Evolutionary conservation across 2,329 filamentous ascomycete species (phyloP).

Genomic region (Talaromyces albobiverticillius): DNA sequence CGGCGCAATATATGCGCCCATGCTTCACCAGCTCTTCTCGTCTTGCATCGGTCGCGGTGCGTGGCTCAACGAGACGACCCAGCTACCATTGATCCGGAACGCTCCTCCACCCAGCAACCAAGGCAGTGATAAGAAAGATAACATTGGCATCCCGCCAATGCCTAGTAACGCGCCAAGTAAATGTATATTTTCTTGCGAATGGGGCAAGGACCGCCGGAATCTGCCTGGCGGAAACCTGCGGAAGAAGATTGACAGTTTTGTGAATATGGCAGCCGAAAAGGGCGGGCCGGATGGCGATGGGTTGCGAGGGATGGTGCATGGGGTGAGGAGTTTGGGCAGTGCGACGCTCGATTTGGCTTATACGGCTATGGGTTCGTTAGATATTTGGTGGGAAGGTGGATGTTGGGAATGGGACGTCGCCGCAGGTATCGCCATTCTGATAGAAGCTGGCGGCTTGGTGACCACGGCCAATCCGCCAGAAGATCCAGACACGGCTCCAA

Average conservation of each 20-base stretch:
- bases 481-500: slow-evolving; percentile 53
- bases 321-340: slow-evolving; percentile 68
- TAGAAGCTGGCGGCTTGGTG: slow-evolving; percentile 70
- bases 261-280: slow-evolving; percentile 70
- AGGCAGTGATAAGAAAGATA: not conserved
- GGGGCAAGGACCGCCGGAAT: slow-evolving; percentile 74
- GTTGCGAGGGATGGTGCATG: slow-evolving; percentile 76
- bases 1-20: slow-evolving; percentile 70
- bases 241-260: slow-evolving; percentile 70
- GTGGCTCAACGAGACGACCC: slow-evolving; percentile 64
- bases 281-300: slow-evolving; percentile 54
- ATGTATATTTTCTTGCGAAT: slow-evolving; percentile 73
- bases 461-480: slow-evolving; percentile 71
- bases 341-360: slow-evolving; percentile 74
- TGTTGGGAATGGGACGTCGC: slow-evolving; percentile 84
- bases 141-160: slow-evolving; percentile 53
- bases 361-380: slow-evolving; percentile 70
- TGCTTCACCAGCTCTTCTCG: slow-evolving; percentile 67
- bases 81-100: slow-evolving; percentile 61
- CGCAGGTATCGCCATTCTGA: slow-evolving; percentile 68
- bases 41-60: slow-evolving; percentile 65
- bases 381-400: slow-evolving; percentile 81
- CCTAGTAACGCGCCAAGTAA: slow-evolving; percentile 61
- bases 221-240: slow-evolving; percentile 64
- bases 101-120: slow-evolving; percentile 34